Base-by-base conservation (phyloP, 345 rosid genomes). In the Euphorbia tirucalli region DNA sequence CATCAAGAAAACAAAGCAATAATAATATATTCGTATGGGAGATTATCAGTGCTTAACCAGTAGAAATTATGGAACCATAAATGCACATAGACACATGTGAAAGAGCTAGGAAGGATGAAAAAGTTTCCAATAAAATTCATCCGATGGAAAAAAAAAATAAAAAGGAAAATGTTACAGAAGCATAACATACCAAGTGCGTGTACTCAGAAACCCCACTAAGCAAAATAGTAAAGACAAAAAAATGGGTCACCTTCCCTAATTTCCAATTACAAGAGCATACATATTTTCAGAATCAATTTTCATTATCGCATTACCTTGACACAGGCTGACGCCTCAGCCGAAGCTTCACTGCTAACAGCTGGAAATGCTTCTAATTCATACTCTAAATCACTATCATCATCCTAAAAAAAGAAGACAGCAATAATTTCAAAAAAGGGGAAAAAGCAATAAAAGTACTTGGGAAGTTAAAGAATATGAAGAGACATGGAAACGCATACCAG, bases 311-410 rank as follows among this genome's bases (percentile, higher is more conserved):
- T 61, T 82, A 95, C 99, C 84, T 88, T 95, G 41, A 90, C 98
- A 76, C 89, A 84, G 6, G 98, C 98, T 67, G 91, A 85, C 77
- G 92, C 98, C 81, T 92, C 98, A 11, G 83, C n/a, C 13, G 87
- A 78, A 58, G 87, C 84, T 80, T 92, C 99, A 71, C 61, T 72
- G 43, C 82, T 78, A 66, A 83, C 89, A 48, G 79, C 78, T 72
- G 99, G 97, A 67, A 69, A 84, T 65, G 96, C 86, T 83, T 93
- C 98, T 89, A 95, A 69, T 71, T 95, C 99, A 62, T 71, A 89
- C 59, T 95, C 99, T 58, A 90, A 74, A 82, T 92, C 98, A 83
- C 98, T 92, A 39, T 92, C 96, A 75, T 90, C 96, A 75, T 92
- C 96, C 99, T 95, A 85, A 73, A 82, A 61, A 60, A 43, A 65